These are phyloP conservation scores for Apostasia ramifera DNA, from an alignment of 106 monocot species.

Conservation along the genomic window DNA sequence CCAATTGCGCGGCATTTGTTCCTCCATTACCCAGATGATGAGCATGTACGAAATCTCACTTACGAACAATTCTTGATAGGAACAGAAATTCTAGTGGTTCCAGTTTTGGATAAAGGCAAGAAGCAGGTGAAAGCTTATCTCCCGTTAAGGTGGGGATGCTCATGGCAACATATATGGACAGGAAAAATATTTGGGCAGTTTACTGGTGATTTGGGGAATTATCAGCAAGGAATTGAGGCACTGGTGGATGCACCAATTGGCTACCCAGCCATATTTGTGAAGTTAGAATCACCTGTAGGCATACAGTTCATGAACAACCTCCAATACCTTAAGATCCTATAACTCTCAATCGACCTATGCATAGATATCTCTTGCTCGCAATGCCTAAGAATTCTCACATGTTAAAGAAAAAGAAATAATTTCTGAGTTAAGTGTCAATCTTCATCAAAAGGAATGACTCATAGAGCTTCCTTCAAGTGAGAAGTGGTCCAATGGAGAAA, in stretches of 20 bases:
- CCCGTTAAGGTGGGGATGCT: constrained; percentile 31
- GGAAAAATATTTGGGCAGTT: constrained; percentile 27
- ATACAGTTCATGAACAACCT: constrained; percentile 56
- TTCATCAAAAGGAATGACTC: no score
- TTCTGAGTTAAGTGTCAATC: no score
- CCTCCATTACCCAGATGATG: constrained; percentile 78
- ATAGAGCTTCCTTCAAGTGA: no score
- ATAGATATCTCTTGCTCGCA: no score
- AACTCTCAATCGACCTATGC: background rate
- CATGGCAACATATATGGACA: constrained; percentile 80
- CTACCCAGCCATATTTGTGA: constrained; percentile 77
- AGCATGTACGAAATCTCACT: constrained; percentile 42
- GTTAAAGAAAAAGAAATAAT: no score
- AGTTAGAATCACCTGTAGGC: constrained; percentile 44
- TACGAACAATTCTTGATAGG: constrained; percentile 82
- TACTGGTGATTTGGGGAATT: background rate
- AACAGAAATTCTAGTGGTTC: constrained; percentile 69
- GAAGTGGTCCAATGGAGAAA: no score
- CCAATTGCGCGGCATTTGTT: constrained; percentile 71
- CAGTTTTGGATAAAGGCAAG: constrained; percentile 64
- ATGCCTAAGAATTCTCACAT: no score
- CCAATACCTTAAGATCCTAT: constrained; percentile 41
- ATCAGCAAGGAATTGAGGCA: constrained; percentile 37
- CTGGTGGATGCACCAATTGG: constrained; percentile 70
- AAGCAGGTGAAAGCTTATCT: constrained; percentile 60